Conservation (phyloP, 495 filamentous ascomycete genomes). For the Penicilliopsis zonata region DNA sequence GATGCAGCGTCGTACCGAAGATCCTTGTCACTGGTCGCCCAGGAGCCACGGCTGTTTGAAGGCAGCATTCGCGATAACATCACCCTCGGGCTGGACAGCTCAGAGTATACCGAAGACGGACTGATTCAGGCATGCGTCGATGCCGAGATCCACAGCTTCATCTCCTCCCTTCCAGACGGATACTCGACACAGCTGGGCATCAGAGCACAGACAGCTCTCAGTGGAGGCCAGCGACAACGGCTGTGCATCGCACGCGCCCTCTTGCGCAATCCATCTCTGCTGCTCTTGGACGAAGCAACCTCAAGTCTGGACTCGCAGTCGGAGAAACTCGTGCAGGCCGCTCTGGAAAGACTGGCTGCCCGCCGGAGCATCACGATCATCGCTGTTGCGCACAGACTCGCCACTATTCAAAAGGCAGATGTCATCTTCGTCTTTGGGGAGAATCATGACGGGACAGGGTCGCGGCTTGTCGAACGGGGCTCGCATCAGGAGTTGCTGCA, state of each 20-base stretch:
- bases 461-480: constrained; percentile 12
- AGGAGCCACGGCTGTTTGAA: constrained; percentile 51
- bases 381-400: constrained; percentile 57
- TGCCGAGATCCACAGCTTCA: constrained; percentile 48
- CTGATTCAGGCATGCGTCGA: constrained; percentile 40
- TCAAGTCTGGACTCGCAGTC: constrained; percentile 53
- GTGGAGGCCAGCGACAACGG: constrained; percentile 61
- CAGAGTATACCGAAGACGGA: constrained; percentile 30
- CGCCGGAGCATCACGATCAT: constrained; percentile 48
- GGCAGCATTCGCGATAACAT: constrained; percentile 54
- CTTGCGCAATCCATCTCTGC: constrained; percentile 47
- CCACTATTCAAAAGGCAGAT: constrained; percentile 60
- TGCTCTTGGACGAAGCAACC: constrained; percentile 66
- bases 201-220: constrained; percentile 41
- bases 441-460: constrained; percentile 11
- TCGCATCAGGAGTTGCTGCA: constrained; percentile 14
- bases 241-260: constrained; percentile 58
- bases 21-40: constrained; percentile 45
- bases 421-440: constrained; percentile 57
- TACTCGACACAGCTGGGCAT: constrained; percentile 16
- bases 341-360: constrained; percentile 44
- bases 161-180: constrained; percentile 37
- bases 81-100: constrained; percentile 38
- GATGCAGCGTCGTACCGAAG: constrained; percentile 34
- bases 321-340: constrained; percentile 53